Evolutionary conservation across 768 basidiomycete genomes (phyloP), one percentile per base, ranked within the genome.

Genomic region (Cystobasidium tubakii): DNA sequence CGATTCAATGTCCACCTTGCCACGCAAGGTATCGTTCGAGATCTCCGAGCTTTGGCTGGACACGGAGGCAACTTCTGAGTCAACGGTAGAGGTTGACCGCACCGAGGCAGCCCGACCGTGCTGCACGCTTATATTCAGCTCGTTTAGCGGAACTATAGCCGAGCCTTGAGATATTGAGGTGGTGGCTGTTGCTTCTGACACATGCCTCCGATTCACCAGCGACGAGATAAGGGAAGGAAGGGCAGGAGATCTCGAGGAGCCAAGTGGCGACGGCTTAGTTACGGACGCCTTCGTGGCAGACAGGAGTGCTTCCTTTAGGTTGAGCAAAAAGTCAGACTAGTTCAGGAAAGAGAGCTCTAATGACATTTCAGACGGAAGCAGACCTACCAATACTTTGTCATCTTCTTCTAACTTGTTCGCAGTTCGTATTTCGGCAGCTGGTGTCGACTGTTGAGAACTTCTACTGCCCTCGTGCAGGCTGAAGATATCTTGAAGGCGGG

Each of bases 191-290:
- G 57, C 67, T 0, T 34, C n/a, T 21, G 74, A 74, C 0, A 63
- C 73, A 6, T 77, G 66, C 9, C 75, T 43, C 9, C 73, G 42
- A 1, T n/a, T 33, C 0, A 66, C 67, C 27, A 77, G 43, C 7
- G 44, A 23, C 0, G 66, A 60, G 19, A 75, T 75, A 60, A 77
- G 39, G 43, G 71, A 54, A 36, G 76, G 72, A 1, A 73, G 39
- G 1, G 72, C 62, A 42, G 66, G 55, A 6, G 54, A 10, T n/a
- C 31, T 60, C 27, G 57, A 15, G 29, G 7, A 2, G 33, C 29
- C 29, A 29, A 60, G 33, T 17, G 29, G 29, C 17, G 29, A 1
- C 34, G 46, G 10, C 34, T 46, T 19, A 25, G 1, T 34, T 43
- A 27, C 27, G 25, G 55, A n/a, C 33, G 44, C 0, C 57, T 67